Evolutionary conservation across 1,284 basidiomycete species (phyloP), one percentile per base, ranked within the genome.

Genomic region (Cutaneotrichosporon spelunceum): DNA sequence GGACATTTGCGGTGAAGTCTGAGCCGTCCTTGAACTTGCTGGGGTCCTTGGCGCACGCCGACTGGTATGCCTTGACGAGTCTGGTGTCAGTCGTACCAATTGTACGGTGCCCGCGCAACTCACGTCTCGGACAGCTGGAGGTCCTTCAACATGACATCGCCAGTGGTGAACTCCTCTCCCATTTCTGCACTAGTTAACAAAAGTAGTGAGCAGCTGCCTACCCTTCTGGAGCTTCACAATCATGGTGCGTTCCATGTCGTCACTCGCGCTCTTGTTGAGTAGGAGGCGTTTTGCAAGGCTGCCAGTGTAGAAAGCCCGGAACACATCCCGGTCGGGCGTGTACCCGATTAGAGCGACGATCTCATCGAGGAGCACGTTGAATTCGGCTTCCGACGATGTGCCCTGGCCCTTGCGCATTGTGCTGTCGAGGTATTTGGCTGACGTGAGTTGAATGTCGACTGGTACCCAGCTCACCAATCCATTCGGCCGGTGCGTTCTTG

Each of bases 231-330:
- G 82, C 78, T 89, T 90, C 77, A 90, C 86, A 59, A 99, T 82
- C 83, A 98, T 89, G 44, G 83, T 85, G 69, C 87, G 86, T 81
- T 99, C 95, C 70, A 93, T 88, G 74, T 98, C 94, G 69, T 93
- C 87, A 8, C 88, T 91, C 0, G 95, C 94, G 57, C 88, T 92
- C 73, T 88, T 88, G 69, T 87, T 87, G 21, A 97, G 82, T 42
- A 99, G 80, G 59, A 99, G 76, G 42, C 95, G 85, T 81, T 92
- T 96, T 21, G 94, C 91, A 57, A 99, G 81, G 53, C 88, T 86
- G 10, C 90, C 86, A 73, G 91, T 89, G 79, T 98, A 99, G 80
- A 96, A 98, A 33, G 90, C 90, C 70, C 94, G 87, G 79, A 97
- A 97, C 21, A 93, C 90, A 71, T 95, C 92, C 76, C 91, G 92